Conservation (phyloP, 2,329 filamentous ascomycete species). For the Microcyclospora tardicrescens region DNA sequence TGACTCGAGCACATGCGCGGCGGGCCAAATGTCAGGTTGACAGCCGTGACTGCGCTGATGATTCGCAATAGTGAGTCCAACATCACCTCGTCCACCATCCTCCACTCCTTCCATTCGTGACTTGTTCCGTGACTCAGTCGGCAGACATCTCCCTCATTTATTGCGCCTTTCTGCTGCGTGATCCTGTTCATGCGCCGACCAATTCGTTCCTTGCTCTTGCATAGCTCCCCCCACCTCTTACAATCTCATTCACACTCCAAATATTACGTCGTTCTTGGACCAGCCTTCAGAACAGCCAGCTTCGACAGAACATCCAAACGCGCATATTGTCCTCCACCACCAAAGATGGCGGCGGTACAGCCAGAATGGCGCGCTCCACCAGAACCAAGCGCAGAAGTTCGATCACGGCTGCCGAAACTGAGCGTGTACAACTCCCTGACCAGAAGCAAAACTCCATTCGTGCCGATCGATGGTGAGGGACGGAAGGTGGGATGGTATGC, state of each 20-base stretch:
- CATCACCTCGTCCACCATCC: too few species aligned
- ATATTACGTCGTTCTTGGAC: background rate
- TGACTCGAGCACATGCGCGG: too few species aligned
- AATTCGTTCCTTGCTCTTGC: background rate
- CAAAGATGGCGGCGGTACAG: conserved; percentile 8
- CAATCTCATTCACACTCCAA: background rate
- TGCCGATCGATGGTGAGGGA: conserved; percentile 54
- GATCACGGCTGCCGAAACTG: conserved; percentile 39
- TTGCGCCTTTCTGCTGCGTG: background rate
- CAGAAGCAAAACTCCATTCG: conserved; percentile 58
- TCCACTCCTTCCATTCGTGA: too few species aligned
- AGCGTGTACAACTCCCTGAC: conserved; percentile 73
- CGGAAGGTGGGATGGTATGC: conserved; percentile 73
- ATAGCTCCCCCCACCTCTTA: background rate
- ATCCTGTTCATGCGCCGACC: background rate
- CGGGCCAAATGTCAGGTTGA: too few species aligned
- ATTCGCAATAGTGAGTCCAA: too few species aligned
- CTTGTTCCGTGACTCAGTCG: too few species aligned
- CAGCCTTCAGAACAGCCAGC: background rate
- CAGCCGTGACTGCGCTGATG: too few species aligned
- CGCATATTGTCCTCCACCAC: conserved; percentile 3
- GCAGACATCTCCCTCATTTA: background rate
- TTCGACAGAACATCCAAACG: background rate
- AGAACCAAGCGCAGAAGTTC: conserved; percentile 19
- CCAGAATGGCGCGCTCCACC: conserved; percentile 23